Conservation (phyloP, 768 basidiomycete species). For the Leccinellum luteum region DNA sequence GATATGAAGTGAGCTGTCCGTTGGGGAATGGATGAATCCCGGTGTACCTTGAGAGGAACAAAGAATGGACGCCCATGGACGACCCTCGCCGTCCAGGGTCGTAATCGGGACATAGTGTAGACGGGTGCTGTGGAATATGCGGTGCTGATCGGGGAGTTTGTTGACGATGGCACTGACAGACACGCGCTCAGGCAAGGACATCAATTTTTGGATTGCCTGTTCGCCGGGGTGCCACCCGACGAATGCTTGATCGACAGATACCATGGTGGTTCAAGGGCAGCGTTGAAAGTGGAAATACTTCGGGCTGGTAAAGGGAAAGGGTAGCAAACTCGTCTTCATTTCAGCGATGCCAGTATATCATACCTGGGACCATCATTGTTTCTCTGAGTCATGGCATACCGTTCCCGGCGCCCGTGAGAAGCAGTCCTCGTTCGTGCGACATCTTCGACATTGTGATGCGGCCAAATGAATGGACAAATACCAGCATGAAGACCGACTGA, state of each 20-base stretch:
- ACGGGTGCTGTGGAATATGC: constrained; percentile 30
- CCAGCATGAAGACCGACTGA: not conserved
- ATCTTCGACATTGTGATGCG: not conserved
- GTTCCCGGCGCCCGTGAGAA: not conserved
- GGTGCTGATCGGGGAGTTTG: constrained; percentile 31
- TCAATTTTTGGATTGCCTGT: constrained; percentile 24
- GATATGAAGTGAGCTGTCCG: constrained; percentile 19
- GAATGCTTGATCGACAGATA: constrained; percentile 16
- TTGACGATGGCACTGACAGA: constrained; percentile 22
- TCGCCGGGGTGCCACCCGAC: constrained; percentile 46
- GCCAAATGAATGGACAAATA: not conserved
- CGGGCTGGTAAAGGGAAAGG: too few relatives aligned
- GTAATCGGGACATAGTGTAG: constrained; percentile 32
- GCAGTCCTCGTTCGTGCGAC: not conserved
- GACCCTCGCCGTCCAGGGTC: constrained; percentile 29
- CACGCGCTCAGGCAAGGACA: constrained; percentile 24
- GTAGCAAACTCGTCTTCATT: not conserved
- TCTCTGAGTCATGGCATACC: not conserved
- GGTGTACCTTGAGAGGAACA: constrained; percentile 26
- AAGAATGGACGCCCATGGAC: constrained; percentile 35
- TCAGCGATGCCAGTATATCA: not conserved
- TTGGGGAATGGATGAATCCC: constrained; percentile 29
- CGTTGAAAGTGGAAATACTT: not conserved
- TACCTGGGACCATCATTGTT: not conserved
- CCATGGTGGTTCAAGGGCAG: not conserved